Percentiles rank a stretch among this genome's conserved stretches.
Evolutionary conservation across 495 filamentous ascomycete genomes (phyloP).

Genomic region (Aeminium ludgeri): DNA sequence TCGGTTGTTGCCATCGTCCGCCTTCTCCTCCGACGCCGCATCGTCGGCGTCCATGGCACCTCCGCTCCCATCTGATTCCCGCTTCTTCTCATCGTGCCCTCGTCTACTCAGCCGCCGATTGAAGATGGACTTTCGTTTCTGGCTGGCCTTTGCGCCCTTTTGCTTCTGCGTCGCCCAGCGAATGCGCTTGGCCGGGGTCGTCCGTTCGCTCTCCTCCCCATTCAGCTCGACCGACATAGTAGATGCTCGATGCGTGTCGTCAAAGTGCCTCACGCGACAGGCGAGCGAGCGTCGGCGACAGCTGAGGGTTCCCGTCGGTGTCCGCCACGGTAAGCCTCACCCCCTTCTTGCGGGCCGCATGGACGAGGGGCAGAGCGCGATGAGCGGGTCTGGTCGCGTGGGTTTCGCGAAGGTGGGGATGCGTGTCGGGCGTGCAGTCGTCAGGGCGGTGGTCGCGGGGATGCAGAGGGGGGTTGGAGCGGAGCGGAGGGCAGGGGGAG

Average conservation of each 20-base stretch:
- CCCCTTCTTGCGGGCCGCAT: background rate
- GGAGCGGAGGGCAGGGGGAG: background rate
- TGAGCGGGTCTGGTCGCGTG: background rate
- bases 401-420: background rate
- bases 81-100: slow-evolving; percentile 53
- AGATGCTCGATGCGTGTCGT: background rate
- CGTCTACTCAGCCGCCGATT: slow-evolving; percentile 53
- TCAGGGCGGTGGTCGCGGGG: background rate
- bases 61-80: slow-evolving; percentile 38
- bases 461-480: background rate
- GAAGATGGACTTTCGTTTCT: slow-evolving; percentile 74
- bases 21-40: slow-evolving; percentile 22
- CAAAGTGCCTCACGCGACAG: background rate
- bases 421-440: background rate
- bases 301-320: background rate
- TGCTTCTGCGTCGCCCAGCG: slow-evolving; percentile 89
- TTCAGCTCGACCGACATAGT: background rate
- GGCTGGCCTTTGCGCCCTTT: slow-evolving; percentile 49
- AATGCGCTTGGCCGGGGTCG: slow-evolving; percentile 41
- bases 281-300: background rate
- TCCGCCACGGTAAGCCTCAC: slow-evolving; percentile 1
- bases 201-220: slow-evolving; percentile 17
- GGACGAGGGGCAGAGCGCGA: background rate
- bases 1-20: slow-evolving; percentile 18
- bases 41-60: slow-evolving; percentile 30